Conservation (phyloP, 495 filamentous ascomycete species). For the Penicillium simplicissimum region DNA sequence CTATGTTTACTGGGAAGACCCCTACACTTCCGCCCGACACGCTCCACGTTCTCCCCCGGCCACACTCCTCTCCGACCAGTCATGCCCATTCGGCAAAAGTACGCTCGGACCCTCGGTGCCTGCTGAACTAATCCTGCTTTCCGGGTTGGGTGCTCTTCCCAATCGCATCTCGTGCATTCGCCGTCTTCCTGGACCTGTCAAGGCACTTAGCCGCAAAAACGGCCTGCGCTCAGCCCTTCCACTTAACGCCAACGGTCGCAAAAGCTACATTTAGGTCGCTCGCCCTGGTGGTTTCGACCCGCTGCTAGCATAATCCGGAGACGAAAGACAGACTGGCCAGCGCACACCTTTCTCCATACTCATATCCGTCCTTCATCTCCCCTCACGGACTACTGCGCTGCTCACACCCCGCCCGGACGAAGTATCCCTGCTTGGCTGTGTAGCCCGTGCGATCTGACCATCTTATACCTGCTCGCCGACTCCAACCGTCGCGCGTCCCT, state of each 20-base stretch:
- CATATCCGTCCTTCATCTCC: neutral
- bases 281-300: neutral
- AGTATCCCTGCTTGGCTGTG: constrained; percentile 1
- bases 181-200: constrained; percentile 2
- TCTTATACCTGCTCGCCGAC: constrained; percentile 11
- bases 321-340: neutral
- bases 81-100: constrained; percentile 7
- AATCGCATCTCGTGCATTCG: constrained; percentile 1
- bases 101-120: constrained; percentile 7
- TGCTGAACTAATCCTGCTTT: constrained; percentile 7
- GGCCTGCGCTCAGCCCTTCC: constrained; percentile 9
- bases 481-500: constrained; percentile 14
- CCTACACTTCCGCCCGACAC: constrained; percentile 2
- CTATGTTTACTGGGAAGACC: neutral
- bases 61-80: neutral
- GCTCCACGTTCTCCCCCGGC: neutral
- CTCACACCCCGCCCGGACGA: neutral
- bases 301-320: too few species aligned
- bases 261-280: constrained; percentile 1
- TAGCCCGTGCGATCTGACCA: neutral
- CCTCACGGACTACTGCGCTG: neutral
- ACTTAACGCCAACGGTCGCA: neutral
- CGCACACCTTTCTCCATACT: neutral
- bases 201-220: constrained; percentile 11
- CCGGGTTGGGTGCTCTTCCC: neutral